phyloP scores from a whole-genome alignment of 2,329 filamentous ascomycete species.

The Diplodia seriata region DNA sequence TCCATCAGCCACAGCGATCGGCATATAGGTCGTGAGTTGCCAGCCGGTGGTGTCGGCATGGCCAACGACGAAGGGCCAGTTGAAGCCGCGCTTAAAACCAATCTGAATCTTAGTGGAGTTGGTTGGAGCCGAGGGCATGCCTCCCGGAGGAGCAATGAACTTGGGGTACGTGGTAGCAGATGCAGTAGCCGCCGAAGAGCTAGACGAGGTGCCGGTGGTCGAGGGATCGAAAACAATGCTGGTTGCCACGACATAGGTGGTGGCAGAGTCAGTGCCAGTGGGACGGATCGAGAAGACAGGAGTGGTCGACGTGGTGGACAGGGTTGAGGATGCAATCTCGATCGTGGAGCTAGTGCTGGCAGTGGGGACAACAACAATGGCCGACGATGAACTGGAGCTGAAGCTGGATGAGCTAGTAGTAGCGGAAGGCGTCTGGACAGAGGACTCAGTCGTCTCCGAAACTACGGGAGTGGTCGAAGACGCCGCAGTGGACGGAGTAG shows the following conservation, averaged over 20 bases:
- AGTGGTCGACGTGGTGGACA: conserved; percentile 41
- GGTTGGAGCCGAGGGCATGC: conserved; percentile 62
- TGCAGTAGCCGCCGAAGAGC: conserved; percentile 41
- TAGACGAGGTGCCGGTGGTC: conserved; percentile 52
- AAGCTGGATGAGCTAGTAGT: conserved; percentile 25
- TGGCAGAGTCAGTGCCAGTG: conserved; percentile 56
- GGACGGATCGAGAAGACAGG: conserved; percentile 52
- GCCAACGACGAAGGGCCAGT: conserved; percentile 81
- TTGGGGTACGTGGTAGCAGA: conserved; percentile 45
- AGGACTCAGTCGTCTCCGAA: conserved; percentile 15
- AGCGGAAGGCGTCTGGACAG: conserved; percentile 14
- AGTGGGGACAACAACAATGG: conserved; percentile 8
- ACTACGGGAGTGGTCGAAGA: conserved; percentile 6
- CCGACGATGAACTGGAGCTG: conserved; percentile 14
- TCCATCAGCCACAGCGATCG: conserved; percentile 71
- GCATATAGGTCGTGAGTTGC: conserved; percentile 84
- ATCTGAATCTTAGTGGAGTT: conserved; percentile 80
- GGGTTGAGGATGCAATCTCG: conserved; percentile 33
- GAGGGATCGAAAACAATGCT: conserved; percentile 67
- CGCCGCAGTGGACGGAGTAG: conserved; percentile 9
- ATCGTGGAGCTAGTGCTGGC: conserved; percentile 6
- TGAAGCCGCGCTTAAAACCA: conserved; percentile 80
- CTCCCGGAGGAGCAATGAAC: conserved; percentile 74
- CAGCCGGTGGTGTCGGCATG: conserved; percentile 71
- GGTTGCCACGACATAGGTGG: conserved; percentile 61